Percentiles rank a stretch among this genome's conserved stretches.
Evolutionary conservation across 768 basidiomycete genomes (phyloP).

Genomic region (Scleroderma citrinum): DNA sequence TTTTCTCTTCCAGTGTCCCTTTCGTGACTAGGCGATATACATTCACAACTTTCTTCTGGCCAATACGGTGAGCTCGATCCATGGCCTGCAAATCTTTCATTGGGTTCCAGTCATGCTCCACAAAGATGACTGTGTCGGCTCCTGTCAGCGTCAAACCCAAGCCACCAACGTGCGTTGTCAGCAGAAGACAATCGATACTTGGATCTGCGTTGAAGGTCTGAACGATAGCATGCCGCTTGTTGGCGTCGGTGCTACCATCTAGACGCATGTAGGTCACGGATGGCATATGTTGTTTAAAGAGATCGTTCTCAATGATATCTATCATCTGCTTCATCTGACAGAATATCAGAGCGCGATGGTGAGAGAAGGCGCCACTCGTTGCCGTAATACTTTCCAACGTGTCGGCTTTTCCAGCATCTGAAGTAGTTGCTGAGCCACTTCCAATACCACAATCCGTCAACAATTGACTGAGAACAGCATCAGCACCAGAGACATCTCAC

Average conservation of each 20-base stretch:
- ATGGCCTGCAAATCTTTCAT: constrained; percentile 99
- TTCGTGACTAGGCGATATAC: constrained; percentile 97
- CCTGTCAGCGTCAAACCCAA: constrained; percentile 94
- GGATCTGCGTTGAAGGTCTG: constrained; percentile 98
- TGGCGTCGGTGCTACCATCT: constrained; percentile 87
- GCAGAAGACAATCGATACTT: constrained; percentile 90
- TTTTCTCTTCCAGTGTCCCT: constrained; percentile 97
- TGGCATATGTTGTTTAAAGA: constrained; percentile 91
- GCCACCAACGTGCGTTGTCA: constrained; percentile 97
- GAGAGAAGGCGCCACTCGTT: constrained; percentile 61
- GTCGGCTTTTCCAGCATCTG: constrained; percentile 64
- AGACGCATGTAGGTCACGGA: constrained; percentile 97
- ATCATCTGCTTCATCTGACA: constrained; percentile 99
- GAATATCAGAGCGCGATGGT: constrained; percentile 98
- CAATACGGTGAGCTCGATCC: constrained; percentile 97
- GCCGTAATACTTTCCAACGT: constrained; percentile 52
- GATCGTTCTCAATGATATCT: constrained; percentile 90
- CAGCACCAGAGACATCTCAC: not conserved
- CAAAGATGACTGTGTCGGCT: constrained; percentile 98
- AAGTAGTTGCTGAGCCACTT: constrained; percentile 29
- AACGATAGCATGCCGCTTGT: constrained; percentile 92
- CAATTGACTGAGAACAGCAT: constrained; percentile 62
- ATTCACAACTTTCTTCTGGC: constrained; percentile 98
- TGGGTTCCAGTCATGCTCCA: constrained; percentile 99
- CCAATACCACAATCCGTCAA: constrained; percentile 95